Conservation (phyloP, 106 monocot species). For the Dioscorea alata region DNA sequence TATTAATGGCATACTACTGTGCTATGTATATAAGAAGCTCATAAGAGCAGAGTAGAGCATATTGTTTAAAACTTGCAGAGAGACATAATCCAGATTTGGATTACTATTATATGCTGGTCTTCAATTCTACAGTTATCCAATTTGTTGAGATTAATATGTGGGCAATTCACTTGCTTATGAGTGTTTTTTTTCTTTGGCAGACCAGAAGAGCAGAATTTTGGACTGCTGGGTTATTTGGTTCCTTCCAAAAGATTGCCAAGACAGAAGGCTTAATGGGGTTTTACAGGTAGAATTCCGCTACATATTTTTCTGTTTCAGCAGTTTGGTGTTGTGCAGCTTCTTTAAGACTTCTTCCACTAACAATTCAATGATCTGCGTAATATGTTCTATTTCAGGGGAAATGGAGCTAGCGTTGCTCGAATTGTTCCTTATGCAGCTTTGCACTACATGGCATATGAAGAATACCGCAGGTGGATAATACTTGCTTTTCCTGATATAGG, state of each 20-base stretch:
- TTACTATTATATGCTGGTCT: too few species aligned
- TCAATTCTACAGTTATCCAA: too few species aligned
- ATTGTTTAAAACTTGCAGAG: too few species aligned
- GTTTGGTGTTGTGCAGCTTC: background rate
- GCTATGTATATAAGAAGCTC: too few species aligned
- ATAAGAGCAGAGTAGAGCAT: too few species aligned
- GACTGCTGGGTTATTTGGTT: constrained; percentile 59
- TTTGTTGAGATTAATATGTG: too few species aligned
- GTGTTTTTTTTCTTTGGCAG: constrained; percentile 25
- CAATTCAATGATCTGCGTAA: background rate
- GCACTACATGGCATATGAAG: constrained; percentile 96
- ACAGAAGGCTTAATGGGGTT: constrained; percentile 82
- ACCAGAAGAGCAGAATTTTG: constrained; percentile 83
- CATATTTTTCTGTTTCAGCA: background rate
- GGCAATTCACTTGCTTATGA: too few species aligned
- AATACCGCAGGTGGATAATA: constrained; percentile 79
- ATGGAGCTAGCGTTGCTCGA: constrained; percentile 87
- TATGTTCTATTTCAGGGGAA: constrained; percentile 46
- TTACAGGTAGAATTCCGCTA: constrained; percentile 45
- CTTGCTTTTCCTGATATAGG: constrained; percentile 41
- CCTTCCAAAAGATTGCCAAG: constrained; percentile 61
- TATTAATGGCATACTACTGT: too few species aligned
- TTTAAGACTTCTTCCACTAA: background rate
- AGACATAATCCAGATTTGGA: too few species aligned
- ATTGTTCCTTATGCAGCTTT: constrained; percentile 98